Percentiles rank a stretch among this genome's conserved stretches.
Conservation (phyloP, 2,329 filamentous ascomycete species). For the Aureobasidium sp. region DNA sequence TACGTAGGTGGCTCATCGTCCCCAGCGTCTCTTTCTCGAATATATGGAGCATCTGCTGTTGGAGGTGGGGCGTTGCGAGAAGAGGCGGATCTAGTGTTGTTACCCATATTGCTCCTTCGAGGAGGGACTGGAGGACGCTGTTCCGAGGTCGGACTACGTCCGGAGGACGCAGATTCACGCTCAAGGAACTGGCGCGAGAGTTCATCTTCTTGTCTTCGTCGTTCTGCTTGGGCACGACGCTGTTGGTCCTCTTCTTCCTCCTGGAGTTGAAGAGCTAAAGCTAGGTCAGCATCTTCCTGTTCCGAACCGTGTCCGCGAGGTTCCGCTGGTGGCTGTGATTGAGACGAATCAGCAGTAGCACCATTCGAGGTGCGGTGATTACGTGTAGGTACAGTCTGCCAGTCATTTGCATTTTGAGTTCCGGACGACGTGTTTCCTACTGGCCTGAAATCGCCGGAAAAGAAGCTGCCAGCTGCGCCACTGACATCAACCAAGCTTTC, state of each 20-base stretch:
- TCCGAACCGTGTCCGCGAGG: conserved; percentile 43
- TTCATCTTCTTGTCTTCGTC: conserved; percentile 39
- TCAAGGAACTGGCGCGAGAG: conserved; percentile 64
- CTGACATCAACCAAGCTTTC: conserved; percentile 85
- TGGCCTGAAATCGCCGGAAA: conserved; percentile 79
- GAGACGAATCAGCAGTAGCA: not conserved
- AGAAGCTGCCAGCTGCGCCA: conserved; percentile 72
- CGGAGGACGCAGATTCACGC: conserved; percentile 23
- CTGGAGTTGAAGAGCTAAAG: conserved; percentile 83
- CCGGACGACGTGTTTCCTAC: conserved; percentile 53
- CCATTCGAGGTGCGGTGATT: conserved; percentile 17
- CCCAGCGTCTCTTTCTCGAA: conserved; percentile 10
- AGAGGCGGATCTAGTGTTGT: conserved; percentile 22
- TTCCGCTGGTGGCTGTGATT: conserved; percentile 2
- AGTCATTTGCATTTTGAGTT: conserved; percentile 29
- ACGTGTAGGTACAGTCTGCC: conserved; percentile 47
- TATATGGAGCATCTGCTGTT: conserved; percentile 12
- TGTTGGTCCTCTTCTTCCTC: conserved; percentile 85
- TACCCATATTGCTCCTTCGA: conserved; percentile 21
- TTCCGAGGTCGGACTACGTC: conserved; percentile 11
- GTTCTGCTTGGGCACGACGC: conserved; percentile 44
- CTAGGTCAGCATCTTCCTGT: conserved; percentile 76
- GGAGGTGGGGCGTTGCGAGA: conserved; percentile 15
- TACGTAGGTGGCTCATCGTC: conserved; percentile 51
- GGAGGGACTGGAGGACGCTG: conserved; percentile 21